Evolutionary conservation across 2,329 filamentous ascomycete species (phyloP), one percentile per base, ranked within the genome.

Genomic region (Podosphaera fusca): DNA sequence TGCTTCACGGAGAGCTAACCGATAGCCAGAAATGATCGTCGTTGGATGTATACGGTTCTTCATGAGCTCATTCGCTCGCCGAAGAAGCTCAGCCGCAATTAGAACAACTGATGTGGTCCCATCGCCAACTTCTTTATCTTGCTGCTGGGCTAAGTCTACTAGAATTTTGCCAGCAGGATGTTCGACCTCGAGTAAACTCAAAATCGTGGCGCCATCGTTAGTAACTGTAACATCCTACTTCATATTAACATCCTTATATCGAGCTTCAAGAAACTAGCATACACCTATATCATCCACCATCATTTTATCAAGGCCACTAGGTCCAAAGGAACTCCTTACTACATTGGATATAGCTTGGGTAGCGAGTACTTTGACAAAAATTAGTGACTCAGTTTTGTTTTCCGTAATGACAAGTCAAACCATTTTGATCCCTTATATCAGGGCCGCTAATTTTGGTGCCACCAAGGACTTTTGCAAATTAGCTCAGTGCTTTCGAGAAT

Each of bases 31-130:
- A 69, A 98, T 98, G 73, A 98, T 96, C 60, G 94, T 98, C 33
- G 92, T 98, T 58, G 92, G 94, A 74, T 98, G 92, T 79, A 98
- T 98, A 70, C 89, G 86, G 80, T 96, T 98, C 78, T 92, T 95
- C 85, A 96, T 94, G 63, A 98, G 79, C 74, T 98, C 92, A 75
- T 98, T 98, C 61, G 82, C 92, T 71, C 92, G 80, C 69, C 85
- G 81, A 67, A 98, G 76, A 63, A 98, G 83, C 75, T 98, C 92
- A 60, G 92, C 87, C 56, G 92, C 92, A 70, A 98, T 95, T 64
- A 98, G 80, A 59, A 98, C 92, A 55, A 98, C 92, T 54, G 90
- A 96, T 30, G 92, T 98, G 54, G 92, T 98, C 65, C 92, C 92
- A 74, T 98, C 92, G 66, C 92, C 92, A 57, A 98, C 92, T 73